Base-by-base conservation (phyloP, 805 yeast genomes). In the Metschnikowia lunata region DNA sequence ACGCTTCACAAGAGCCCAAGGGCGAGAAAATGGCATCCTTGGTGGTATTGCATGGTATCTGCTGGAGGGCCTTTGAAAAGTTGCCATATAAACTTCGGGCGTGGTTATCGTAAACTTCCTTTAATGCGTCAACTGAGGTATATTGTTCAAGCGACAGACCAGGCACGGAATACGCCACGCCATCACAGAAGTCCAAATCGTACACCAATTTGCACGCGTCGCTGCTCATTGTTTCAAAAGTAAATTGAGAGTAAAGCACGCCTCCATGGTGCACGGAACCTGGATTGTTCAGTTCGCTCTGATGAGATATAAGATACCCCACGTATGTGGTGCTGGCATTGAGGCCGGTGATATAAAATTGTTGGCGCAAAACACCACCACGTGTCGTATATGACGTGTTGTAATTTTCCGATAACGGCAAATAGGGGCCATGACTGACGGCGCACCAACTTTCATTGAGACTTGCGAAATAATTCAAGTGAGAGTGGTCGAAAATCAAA, bases 151-250 rank as follows among this genome's bases (percentile, higher is more conserved):
- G 49, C 35, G 44, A 47, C 12, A 65, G 66, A 7, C 62, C 71
- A 0, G 98, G 98, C 0, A 87, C 96, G 0, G 96, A 76, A 64
- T 90, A 91, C 1, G 96, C 93, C 23, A 91, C 95, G 37, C 79
- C 77, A 28, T 72, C 62, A 62, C 99, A 91, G 57, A 89, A 89
- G 2, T 78, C 81, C 47, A 91, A 69, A 46, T 79, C 85, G 59
- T 78, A 88, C 13, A 89, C 76, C 39, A 90, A 64, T 47, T 83
- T 78, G 61, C 99, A 91, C 1, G 86, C 76, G 14, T 69, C 66
- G 2, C 72, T 59, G 26, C 61, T 62, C 61, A 77, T 63, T 1
- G 88, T 79, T 34, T 76, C 74, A 47, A 91, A 86, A 31, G 62
- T 61, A 34, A 83, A 74, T 9, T 74, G 74, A 7, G 68, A 61